Conservation (phyloP, 2,329 filamentous ascomycete species). For the Cladosporium phlei region DNA sequence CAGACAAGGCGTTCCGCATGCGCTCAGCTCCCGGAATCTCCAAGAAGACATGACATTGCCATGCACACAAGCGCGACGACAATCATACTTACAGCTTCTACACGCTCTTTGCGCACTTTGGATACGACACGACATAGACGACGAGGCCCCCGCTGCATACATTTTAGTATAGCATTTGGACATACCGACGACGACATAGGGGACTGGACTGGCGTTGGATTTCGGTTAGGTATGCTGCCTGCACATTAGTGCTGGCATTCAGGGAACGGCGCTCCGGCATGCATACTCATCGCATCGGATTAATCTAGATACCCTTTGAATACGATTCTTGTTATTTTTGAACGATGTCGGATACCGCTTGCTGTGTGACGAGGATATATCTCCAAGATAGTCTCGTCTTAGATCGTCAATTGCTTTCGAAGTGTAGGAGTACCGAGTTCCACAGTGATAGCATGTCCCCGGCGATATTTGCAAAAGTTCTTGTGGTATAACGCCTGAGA, state of each 20-base stretch:
- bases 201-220: conserved; percentile 3
- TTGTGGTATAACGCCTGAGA: too few relatives aligned
- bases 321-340: background rate
- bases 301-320: conserved; percentile 8
- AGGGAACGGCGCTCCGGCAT: too few relatives aligned
- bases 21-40: conserved; percentile 35
- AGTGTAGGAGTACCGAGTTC: too few relatives aligned
- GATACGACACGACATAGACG: conserved; percentile 6
- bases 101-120: background rate
- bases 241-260: too few relatives aligned
- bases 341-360: background rate
- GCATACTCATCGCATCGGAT: too few relatives aligned
- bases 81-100: conserved; percentile 1
- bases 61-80: background rate
- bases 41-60: conserved; percentile 16
- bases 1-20: conserved; percentile 46
- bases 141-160: background rate
- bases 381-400: background rate
- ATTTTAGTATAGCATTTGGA: conserved; percentile 7
- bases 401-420: too few relatives aligned
- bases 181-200: conserved; percentile 3
- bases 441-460: too few relatives aligned
- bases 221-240: background rate
- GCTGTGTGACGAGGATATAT: too few relatives aligned
- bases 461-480: too few relatives aligned